These are phyloP conservation scores for Rhodotorula diobovata DNA, from an alignment of 768 basidiomycete species.

Conservation along the genomic window DNA sequence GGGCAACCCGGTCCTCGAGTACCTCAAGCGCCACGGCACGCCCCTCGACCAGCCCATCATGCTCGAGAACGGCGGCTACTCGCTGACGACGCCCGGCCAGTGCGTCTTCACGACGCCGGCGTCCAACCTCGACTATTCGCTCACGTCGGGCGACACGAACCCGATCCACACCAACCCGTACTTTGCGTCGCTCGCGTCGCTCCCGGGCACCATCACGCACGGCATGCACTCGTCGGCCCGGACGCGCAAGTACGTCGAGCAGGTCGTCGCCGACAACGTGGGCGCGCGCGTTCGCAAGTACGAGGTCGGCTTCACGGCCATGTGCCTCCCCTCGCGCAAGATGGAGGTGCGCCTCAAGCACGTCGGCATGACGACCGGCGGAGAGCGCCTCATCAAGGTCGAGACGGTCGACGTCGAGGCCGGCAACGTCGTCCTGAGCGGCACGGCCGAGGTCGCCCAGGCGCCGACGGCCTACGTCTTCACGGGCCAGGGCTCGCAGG, in stretches of 20 bases:
- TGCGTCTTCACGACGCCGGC: constrained; percentile 75
- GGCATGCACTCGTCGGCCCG: constrained; percentile 97
- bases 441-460: constrained; percentile 88
- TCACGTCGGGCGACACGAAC: constrained; percentile 95
- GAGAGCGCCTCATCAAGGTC: constrained; percentile 85
- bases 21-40: constrained; percentile 83
- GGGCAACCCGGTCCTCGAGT: constrained; percentile 89
- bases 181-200: constrained; percentile 85
- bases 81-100: constrained; percentile 61
- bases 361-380: constrained; percentile 75
- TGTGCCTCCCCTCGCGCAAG: constrained; percentile 88
- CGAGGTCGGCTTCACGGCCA: constrained; percentile 90
- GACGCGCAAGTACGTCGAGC: constrained; percentile 86
- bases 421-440: constrained; percentile 87
- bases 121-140: constrained; percentile 92
- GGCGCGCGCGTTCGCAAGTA: constrained; percentile 88
- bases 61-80: constrained; percentile 80
- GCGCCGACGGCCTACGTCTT: constrained; percentile 89
- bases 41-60: constrained; percentile 71
- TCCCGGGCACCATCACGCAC: constrained; percentile 95
- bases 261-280: constrained; percentile 83
- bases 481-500: constrained; percentile 97
- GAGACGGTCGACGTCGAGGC: constrained; percentile 69
- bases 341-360: constrained; percentile 82
- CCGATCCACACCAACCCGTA: constrained; percentile 99